Conservation (phyloP, 805 yeast species). For the Saccharomycopsis selenospora region DNA sequence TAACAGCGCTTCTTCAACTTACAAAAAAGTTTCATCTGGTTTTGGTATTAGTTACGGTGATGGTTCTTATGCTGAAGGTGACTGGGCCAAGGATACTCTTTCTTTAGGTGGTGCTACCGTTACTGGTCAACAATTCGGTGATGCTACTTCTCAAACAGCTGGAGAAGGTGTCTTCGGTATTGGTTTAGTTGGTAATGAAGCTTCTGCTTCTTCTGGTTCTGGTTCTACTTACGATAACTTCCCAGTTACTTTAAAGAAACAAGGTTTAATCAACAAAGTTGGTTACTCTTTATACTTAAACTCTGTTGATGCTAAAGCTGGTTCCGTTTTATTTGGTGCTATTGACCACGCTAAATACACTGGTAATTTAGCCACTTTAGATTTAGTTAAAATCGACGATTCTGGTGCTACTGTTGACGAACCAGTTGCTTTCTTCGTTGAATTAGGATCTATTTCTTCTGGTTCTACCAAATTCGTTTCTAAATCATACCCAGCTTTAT, state of each 20-base stretch:
- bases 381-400: constrained; percentile 39
- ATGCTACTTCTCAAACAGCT: constrained; percentile 19
- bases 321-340: constrained; percentile 66
- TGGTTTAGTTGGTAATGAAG: constrained; percentile 64
- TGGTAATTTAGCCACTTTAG: constrained; percentile 45
- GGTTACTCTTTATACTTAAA: constrained; percentile 61
- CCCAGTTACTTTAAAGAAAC: constrained; percentile 51
- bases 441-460: constrained; percentile 23
- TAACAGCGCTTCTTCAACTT: constrained; percentile 29
- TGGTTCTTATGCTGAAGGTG: constrained; percentile 41
- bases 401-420: constrained; percentile 32
- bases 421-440: constrained; percentile 40
- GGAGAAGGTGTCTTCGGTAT: constrained; percentile 52
- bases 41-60: constrained; percentile 42
- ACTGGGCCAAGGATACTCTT: constrained; percentile 31
- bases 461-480: constrained; percentile 19
- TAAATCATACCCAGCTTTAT: constrained; percentile 31
- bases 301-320: constrained; percentile 34
- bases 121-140: constrained; percentile 17
- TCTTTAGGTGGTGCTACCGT: constrained; percentile 20
- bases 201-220: constrained; percentile 26
- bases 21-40: constrained; percentile 26
- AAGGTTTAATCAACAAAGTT: constrained; percentile 48
- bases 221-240: constrained; percentile 52
- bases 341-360: constrained; percentile 56